These are phyloP conservation scores for Flaveria bidentis DNA, from an alignment of 129 eudicot genomes.

Conservation along the genomic window DNA sequence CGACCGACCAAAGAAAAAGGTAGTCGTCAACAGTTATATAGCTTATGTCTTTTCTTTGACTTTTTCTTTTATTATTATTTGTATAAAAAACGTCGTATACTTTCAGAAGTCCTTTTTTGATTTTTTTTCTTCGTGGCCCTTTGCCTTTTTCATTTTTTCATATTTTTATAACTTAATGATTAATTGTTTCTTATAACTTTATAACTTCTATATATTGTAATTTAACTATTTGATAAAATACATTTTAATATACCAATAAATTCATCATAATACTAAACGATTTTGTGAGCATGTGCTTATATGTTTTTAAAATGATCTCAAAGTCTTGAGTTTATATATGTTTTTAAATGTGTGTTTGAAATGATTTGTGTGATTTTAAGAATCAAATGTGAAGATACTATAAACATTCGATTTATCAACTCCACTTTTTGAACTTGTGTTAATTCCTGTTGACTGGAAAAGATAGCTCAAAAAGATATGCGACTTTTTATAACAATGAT, in stretches of 20 bases:
- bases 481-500: not conserved
- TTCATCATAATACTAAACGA: too few species aligned
- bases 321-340: not conserved
- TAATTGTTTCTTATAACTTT: too few species aligned
- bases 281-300: too few species aligned
- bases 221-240: too few species aligned
- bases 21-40: slow-evolving; percentile 24
- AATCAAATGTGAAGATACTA: not conserved
- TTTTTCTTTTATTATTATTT: not conserved
- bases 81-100: not conserved
- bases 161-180: slow-evolving; percentile 19
- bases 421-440: not conserved
- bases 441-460: too few species aligned
- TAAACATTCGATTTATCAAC: not conserved
- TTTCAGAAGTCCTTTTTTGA: slow-evolving; percentile 22
- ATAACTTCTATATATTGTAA: too few species aligned
- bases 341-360: not conserved
- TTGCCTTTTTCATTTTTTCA: not conserved
- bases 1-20: slow-evolving; percentile 36
- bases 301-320: not conserved
- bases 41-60: slow-evolving; percentile 23
- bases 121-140: not conserved
- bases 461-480: not conserved
- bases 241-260: too few species aligned
- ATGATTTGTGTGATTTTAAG: not conserved